A percentile compares a stretch with the other conserved stretches of the same genome.
Evolutionary conservation across 148 eudicot species (phyloP).

Genomic region (Selenicereus undatus): DNA sequence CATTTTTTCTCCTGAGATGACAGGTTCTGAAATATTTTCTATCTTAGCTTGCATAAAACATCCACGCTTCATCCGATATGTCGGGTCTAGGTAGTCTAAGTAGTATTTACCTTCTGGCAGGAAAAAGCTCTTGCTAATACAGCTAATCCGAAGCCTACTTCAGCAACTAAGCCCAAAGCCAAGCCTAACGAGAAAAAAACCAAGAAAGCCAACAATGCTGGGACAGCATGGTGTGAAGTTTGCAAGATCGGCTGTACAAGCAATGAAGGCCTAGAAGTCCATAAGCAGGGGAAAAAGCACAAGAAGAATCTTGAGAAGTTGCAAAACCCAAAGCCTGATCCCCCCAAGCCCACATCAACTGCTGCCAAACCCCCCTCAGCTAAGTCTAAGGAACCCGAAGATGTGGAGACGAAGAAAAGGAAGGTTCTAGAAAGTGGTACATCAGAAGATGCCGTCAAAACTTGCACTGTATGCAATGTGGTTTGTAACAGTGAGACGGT

Average conservation of each 20-base stretch:
- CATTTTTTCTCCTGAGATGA: neutral
- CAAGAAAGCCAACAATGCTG: slow-evolving; percentile 9
- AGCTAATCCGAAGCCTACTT: slow-evolving; percentile 12
- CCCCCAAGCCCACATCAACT: neutral
- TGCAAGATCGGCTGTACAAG: slow-evolving; percentile 35
- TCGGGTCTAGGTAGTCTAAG: neutral
- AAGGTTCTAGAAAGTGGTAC: slow-evolving; percentile 32
- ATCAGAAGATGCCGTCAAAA: slow-evolving; percentile 25
- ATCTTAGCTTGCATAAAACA: neutral
- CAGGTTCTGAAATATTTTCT: neutral
- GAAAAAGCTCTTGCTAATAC: slow-evolving; percentile 3
- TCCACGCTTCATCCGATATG: neutral
- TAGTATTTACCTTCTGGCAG: neutral
- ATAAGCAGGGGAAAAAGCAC: slow-evolving; percentile 32
- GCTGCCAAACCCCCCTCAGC: neutral
- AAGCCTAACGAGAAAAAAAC: slow-evolving; percentile 9
- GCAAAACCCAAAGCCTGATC: neutral
- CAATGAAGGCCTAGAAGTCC: slow-evolving; percentile 16
- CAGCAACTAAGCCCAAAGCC: neutral
- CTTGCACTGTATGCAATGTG: slow-evolving; percentile 36
- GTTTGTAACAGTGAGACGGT: slow-evolving; percentile 42
- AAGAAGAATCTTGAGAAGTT: slow-evolving; percentile 28
- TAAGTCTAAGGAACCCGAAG: slow-evolving; percentile 16
- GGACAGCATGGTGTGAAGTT: slow-evolving; percentile 28
- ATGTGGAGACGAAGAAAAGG: slow-evolving; percentile 35